Evolutionary conservation across 2,329 filamentous ascomycete species (phyloP), one percentile per base, ranked within the genome.

Genomic region (Beauveria medogensis): DNA sequence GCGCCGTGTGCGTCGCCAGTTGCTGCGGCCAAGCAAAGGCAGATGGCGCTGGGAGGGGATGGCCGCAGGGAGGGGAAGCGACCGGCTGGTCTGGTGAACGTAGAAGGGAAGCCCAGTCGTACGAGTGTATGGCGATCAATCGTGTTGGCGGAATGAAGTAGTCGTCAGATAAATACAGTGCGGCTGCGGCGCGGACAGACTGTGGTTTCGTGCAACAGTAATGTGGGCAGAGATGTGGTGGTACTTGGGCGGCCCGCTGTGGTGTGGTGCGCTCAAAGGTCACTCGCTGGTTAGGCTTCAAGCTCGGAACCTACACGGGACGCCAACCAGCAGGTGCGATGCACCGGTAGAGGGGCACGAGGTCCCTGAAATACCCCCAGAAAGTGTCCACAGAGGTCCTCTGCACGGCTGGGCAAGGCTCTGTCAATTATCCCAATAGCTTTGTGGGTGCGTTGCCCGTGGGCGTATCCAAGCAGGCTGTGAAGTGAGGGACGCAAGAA

Each of bases 1-100:
- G 59, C 62, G 56, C 60, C 52, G 62, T 63, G 61, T 59, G 60
- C 51, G 64, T 66, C 63, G 63, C 66, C 56, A 44, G 58, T 63
- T 61, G 61, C 63, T 54, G 62, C 59, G 60, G 63, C 58, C 64
- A 63, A 61, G 64, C 62, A 55, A 61, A 60, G 62, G 61, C 60
- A 60, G 56, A 51, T 37, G 55, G 55, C 20, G 55, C 18, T 30
- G 10, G 14, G 24, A 6, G 24, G 30, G 46, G 26, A 16, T 46
- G 56, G 56, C 56, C 56, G 56, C 47, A 20, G 40, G 40, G 18
- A 18, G 9, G 8, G 20, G 3, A 30, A 18, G 56, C 37, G 37
- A 53, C 56, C 47, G n/a, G 7, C 40, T 53, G 56, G 56, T 41
- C 56, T 46, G 40, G 40, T 30, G 48, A 6, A 14, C 46, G 55